A percentile compares a stretch with the other conserved stretches of the same genome.
phyloP scores from a whole-genome alignment of 306 rosid genomes.

The Acacia melanoxylon region DNA sequence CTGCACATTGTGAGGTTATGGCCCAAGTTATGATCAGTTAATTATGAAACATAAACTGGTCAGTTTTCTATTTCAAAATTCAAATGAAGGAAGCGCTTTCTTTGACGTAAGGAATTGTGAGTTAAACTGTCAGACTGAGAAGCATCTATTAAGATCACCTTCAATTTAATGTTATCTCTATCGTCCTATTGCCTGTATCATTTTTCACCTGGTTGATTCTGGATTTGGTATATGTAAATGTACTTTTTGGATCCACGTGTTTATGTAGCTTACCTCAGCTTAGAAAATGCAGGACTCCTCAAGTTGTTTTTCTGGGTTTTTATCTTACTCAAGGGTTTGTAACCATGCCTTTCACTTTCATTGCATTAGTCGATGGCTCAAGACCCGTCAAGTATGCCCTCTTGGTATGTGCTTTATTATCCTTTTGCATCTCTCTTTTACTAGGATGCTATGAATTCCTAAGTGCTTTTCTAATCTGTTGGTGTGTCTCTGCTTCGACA shows the following conservation, averaged over 20 bases:
- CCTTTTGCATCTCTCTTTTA: slow-evolving; percentile 11
- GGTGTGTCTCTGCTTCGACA: slow-evolving; percentile 31
- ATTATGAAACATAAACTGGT: neutral
- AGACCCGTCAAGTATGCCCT: slow-evolving; percentile 69
- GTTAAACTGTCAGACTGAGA: neutral
- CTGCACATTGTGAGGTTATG: neutral
- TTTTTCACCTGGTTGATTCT: neutral
- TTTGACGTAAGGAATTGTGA: neutral
- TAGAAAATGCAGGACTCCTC: slow-evolving; percentile 20
- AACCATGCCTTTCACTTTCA: slow-evolving; percentile 61
- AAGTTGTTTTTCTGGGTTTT: slow-evolving; percentile 13
- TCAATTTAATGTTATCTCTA: neutral
- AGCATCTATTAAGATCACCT: neutral
- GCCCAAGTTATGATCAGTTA: neutral
- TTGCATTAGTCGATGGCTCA: slow-evolving; percentile 60
- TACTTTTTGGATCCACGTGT: neutral
- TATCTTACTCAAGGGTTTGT: slow-evolving; percentile 46
- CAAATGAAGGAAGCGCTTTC: neutral
- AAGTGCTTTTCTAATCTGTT: slow-evolving; percentile 19
- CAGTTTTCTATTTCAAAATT: neutral
- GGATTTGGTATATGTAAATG: slow-evolving; percentile 5
- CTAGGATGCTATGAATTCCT: neutral
- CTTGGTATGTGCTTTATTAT: slow-evolving; percentile 50
- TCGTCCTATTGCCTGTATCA: neutral
- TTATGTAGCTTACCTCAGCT: slow-evolving; percentile 9